These are phyloP conservation scores for Venturiaceae sp. DNA, from an alignment of 2,329 filamentous ascomycete genomes.

Conservation along the genomic window DNA sequence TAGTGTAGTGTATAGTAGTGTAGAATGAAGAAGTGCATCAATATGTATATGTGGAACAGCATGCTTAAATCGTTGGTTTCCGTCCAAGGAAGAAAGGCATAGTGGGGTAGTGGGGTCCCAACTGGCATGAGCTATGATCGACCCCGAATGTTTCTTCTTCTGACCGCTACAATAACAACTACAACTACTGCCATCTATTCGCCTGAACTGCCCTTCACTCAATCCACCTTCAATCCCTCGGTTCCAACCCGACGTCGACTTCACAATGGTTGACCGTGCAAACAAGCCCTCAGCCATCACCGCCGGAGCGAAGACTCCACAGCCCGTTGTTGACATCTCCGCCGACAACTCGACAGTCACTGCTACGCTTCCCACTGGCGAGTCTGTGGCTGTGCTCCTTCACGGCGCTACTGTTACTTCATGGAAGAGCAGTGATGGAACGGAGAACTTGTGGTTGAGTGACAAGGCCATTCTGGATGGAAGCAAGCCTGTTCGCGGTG, in stretches of 20 bases:
- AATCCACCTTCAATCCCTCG: no score
- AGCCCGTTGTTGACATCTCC: constrained; percentile 68
- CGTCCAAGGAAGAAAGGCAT: no score
- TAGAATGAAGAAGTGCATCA: background rate
- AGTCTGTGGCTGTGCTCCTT: constrained; percentile 78
- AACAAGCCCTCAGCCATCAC: constrained; percentile 75
- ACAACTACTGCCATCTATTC: background rate
- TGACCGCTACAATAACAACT: background rate
- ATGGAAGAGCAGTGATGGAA: constrained; percentile 72
- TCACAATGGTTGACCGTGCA: constrained; percentile 65
- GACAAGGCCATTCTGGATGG: constrained; percentile 74
- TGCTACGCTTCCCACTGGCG: constrained; percentile 76
- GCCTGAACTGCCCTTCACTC: constrained; percentile 10
- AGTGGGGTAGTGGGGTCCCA: no score
- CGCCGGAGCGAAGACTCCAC: constrained; percentile 53
- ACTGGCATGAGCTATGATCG: background rate
- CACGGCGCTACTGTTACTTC: constrained; percentile 86
- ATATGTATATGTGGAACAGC: background rate
- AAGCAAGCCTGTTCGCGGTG: constrained; percentile 79
- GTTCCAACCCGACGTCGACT: background rate
- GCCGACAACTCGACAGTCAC: constrained; percentile 62
- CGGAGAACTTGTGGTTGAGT: constrained; percentile 80
- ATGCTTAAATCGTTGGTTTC: background rate
- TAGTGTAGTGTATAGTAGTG: background rate
- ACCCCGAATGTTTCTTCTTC: background rate